Evolutionary conservation across 1,284 basidiomycete species (phyloP).

Genomic region (Papiliotrema flavescens): DNA sequence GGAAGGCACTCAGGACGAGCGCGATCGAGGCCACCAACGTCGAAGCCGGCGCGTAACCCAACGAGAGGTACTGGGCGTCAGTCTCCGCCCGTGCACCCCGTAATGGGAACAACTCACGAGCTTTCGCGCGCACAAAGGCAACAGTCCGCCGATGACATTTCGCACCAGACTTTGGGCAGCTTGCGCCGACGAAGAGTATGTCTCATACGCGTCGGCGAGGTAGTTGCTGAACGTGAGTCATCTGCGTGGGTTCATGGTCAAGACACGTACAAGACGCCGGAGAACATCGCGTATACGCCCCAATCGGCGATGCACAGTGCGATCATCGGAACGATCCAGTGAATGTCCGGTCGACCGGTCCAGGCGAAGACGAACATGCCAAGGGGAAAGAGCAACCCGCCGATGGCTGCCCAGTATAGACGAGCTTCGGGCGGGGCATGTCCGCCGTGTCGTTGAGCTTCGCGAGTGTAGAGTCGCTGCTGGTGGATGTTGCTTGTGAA

Average conservation of each 20-base stretch:
- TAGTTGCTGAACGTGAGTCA: slow-evolving; percentile 24
- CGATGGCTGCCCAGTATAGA: slow-evolving; percentile 47
- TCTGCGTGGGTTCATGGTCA: no score
- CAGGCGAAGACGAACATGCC: slow-evolving; percentile 38
- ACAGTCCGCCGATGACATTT: slow-evolving; percentile 36
- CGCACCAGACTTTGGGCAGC: slow-evolving; percentile 44
- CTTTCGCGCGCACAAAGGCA: slow-evolving; percentile 35
- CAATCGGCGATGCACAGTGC: slow-evolving; percentile 24
- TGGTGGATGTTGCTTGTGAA: slow-evolving; percentile 60
- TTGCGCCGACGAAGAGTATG: slow-evolving; percentile 46
- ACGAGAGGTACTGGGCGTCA: slow-evolving; percentile 27
- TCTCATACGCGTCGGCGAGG: slow-evolving; percentile 43
- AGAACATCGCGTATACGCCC: slow-evolving; percentile 41
- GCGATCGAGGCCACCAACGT: slow-evolving; percentile 43
- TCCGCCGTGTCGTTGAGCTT: slow-evolving; percentile 32
- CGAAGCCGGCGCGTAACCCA: slow-evolving; percentile 41
- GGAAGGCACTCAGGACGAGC: slow-evolving; percentile 34
- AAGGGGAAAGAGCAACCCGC: slow-evolving; percentile 42
- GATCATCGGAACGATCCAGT: slow-evolving; percentile 39
- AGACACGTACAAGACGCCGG: slow-evolving; percentile 37
- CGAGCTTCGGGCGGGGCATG: slow-evolving; percentile 51
- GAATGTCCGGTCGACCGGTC: slow-evolving; percentile 34
- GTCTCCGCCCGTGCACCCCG: no score
- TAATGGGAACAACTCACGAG: no score
- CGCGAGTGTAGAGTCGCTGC: slow-evolving; percentile 31